A percentile compares a stretch with the other conserved stretches of the same genome.
Conservation (phyloP, 192 early-diverging fungal species). For the Coemansia umbellata region DNA sequence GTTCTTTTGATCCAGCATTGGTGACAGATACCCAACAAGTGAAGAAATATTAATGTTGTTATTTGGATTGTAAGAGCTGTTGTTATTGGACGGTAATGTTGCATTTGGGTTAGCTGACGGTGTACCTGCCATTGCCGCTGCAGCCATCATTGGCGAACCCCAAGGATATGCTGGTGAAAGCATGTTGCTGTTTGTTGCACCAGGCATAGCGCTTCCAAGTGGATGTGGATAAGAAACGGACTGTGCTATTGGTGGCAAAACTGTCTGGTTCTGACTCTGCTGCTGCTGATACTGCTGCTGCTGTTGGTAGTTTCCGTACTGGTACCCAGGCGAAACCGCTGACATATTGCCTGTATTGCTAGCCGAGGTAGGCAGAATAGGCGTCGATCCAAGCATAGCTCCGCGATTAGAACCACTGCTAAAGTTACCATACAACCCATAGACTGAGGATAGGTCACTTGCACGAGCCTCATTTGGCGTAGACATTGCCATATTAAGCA, state of each 20-base stretch:
- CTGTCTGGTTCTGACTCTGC: not conserved
- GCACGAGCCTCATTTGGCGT: not conserved
- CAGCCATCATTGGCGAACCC: not conserved
- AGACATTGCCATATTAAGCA: constrained; percentile 13
- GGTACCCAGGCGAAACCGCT: not conserved
- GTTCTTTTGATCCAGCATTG: not conserved
- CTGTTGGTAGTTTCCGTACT: not conserved
- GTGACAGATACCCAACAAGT: not conserved
- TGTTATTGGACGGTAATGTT: not conserved
- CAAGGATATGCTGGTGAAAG: not conserved
- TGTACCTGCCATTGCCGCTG: not conserved
- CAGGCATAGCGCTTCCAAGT: not conserved
- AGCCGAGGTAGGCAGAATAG: too few species aligned
- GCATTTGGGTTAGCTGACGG: too few species aligned
- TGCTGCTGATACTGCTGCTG: not conserved
- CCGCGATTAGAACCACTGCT: too few species aligned
- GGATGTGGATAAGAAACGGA: not conserved
- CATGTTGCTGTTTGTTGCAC: not conserved
- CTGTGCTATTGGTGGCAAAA: not conserved
- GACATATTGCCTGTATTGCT: too few species aligned
- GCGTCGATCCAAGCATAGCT: too few species aligned
- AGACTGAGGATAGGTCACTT: not conserved
- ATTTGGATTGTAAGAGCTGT: not conserved
- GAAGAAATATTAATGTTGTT: not conserved
- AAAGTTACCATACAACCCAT: not conserved